These are phyloP conservation scores for Rhizopus delemar DNA, from an alignment of 371 early-diverging fungal genomes.

Conservation along the genomic window DNA sequence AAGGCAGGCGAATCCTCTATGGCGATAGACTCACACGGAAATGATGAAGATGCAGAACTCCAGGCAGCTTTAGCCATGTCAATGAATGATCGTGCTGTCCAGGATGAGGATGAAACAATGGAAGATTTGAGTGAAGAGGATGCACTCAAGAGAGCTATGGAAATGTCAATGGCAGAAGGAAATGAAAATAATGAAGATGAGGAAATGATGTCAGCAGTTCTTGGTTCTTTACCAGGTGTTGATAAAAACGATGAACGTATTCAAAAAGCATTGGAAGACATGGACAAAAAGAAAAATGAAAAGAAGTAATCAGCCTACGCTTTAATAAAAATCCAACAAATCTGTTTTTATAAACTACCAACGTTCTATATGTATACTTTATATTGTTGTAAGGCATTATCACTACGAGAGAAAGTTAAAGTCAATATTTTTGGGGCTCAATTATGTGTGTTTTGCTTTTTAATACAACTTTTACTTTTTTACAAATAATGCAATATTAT, in stretches of 20 bases:
- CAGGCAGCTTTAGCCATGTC: constrained; percentile 72
- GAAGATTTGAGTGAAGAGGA: constrained; percentile 85
- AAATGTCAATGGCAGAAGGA: constrained; percentile 76
- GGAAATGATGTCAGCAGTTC: constrained; percentile 66
- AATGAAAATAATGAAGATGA: constrained; percentile 44
- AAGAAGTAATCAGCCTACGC: constrained; percentile 28
- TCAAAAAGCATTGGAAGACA: constrained; percentile 65
- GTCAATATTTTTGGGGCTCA: no score
- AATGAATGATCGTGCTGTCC: constrained; percentile 44
- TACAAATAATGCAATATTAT: no score
- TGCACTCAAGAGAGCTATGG: constrained; percentile 83
- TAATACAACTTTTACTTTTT: no score
- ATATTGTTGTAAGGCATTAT: no score
- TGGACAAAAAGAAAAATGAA: constrained; percentile 54
- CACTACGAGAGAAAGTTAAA: no score
- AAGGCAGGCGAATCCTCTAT: constrained; percentile 43
- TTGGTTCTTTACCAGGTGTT: constrained; percentile 84
- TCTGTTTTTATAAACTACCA: no score
- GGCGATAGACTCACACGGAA: constrained; percentile 44
- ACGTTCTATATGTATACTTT: no score
- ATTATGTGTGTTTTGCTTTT: no score
- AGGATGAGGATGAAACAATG: constrained; percentile 67
- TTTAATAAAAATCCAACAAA: no score
- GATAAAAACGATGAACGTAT: constrained; percentile 88
- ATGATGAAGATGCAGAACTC: constrained; percentile 55